Conservation (phyloP, 164 flowering plant species). For the Platanus orientalis region DNA sequence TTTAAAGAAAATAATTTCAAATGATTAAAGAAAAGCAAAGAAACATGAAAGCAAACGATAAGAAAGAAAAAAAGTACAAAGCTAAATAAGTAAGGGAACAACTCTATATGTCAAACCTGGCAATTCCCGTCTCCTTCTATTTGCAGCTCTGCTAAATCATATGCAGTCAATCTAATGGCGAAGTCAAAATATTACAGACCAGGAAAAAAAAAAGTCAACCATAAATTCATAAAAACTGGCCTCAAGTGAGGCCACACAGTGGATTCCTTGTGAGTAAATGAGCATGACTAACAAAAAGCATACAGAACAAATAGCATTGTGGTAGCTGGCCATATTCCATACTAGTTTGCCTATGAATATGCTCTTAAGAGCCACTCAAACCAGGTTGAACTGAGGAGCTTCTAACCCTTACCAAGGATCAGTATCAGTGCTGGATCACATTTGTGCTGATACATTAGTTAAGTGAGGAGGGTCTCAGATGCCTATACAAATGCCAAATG, state of each 20-base stretch:
- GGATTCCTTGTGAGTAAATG: not conserved
- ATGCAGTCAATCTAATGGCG: constrained; percentile 60
- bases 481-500: no score
- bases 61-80: not conserved
- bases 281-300: not conserved
- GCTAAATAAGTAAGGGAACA: not conserved
- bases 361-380: no score
- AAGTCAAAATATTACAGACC: constrained; percentile 13
- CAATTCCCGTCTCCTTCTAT: constrained; percentile 97
- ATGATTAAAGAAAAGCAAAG: not conserved
- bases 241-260: not conserved
- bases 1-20: constrained; percentile 11
- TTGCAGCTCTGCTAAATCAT: constrained; percentile 78
- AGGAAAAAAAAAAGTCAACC: not conserved
- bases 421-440: not conserved
- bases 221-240: no score
- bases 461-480: no score
- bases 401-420: not conserved
- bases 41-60: not conserved
- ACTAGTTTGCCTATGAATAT: no score
- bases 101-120: constrained; percentile 55
- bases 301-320: not conserved
- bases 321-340: no score
- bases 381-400: not conserved
- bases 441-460: not conserved